Conservation (phyloP, 164 flowering plant species). For the Protea cynaroides region DNA sequence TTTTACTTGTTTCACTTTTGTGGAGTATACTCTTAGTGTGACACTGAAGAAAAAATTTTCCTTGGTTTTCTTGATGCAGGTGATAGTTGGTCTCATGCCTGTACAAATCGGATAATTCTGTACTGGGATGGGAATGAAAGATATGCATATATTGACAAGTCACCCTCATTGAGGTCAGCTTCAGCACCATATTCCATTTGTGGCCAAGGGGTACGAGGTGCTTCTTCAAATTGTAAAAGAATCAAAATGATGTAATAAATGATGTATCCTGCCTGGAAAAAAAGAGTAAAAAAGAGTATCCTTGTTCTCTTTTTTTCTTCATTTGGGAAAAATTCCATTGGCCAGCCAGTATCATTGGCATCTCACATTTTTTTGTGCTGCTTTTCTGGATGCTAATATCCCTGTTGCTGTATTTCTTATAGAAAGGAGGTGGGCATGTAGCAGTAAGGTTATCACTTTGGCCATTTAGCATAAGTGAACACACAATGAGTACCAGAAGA, state of each 20-base stretch:
- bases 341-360: too few species aligned
- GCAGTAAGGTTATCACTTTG: too few species aligned
- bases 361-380: too few species aligned
- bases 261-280: too few species aligned
- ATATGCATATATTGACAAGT: conserved; percentile 77
- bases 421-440: too few species aligned
- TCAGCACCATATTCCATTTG: conserved; percentile 79
- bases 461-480: too few species aligned
- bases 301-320: too few species aligned
- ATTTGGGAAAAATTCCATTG: too few species aligned
- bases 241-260: conserved; percentile 36
- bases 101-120: conserved; percentile 83
- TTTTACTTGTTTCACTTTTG: not conserved
- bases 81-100: conserved; percentile 90
- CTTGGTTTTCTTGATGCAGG: conserved; percentile 34
- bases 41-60: not conserved
- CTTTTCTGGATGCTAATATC: too few species aligned
- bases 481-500: too few species aligned
- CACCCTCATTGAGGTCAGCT: conserved; percentile 71
- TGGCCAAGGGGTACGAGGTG: conserved; percentile 56
- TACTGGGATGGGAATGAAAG: conserved; percentile 82
- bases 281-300: not conserved
- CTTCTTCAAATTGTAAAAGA: conserved; percentile 49
- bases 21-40: not conserved
- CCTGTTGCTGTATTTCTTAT: too few species aligned